These are phyloP conservation scores for Clavulina sp. DNA, from an alignment of 768 basidiomycete genomes.

Conservation along the genomic window DNA sequence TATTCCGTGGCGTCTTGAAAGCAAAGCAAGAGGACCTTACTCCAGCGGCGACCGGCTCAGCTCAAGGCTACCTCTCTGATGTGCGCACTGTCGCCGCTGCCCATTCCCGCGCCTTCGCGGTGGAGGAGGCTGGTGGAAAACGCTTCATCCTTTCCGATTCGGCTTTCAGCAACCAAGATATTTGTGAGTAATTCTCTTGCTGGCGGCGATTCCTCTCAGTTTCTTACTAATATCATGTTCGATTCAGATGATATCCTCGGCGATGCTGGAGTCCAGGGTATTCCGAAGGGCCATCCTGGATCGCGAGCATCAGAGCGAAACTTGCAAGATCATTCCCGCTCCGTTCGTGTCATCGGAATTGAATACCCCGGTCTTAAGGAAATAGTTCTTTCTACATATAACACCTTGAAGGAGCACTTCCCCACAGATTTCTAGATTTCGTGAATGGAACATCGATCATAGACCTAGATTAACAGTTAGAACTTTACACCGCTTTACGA, in stretches of 20 bases:
- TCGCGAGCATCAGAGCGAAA: neutral
- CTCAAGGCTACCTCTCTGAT: conserved; percentile 15
- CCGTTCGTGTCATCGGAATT: conserved; percentile 5
- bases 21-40: no score
- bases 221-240: neutral
- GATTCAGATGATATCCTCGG: conserved; percentile 6
- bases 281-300: conserved; percentile 8
- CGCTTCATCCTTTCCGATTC: conserved; percentile 8
- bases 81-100: conserved; percentile 17
- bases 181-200: conserved; percentile 6
- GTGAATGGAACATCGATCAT: no score
- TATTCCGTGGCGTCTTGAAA: conserved; percentile 3
- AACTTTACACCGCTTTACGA: no score
- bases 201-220: neutral
- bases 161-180: conserved; percentile 6
- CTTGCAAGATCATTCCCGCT: neutral
- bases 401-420: no score
- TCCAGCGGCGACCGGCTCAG: neutral
- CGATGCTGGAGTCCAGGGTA: conserved; percentile 4
- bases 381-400: neutral
- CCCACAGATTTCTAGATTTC: no score
- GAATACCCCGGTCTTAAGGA: conserved; percentile 5
- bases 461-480: no score
- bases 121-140: conserved; percentile 12
- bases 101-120: conserved; percentile 13